phyloP scores from a whole-genome alignment of 495 filamentous ascomycete genomes.

The Neurospora africana region DNA sequence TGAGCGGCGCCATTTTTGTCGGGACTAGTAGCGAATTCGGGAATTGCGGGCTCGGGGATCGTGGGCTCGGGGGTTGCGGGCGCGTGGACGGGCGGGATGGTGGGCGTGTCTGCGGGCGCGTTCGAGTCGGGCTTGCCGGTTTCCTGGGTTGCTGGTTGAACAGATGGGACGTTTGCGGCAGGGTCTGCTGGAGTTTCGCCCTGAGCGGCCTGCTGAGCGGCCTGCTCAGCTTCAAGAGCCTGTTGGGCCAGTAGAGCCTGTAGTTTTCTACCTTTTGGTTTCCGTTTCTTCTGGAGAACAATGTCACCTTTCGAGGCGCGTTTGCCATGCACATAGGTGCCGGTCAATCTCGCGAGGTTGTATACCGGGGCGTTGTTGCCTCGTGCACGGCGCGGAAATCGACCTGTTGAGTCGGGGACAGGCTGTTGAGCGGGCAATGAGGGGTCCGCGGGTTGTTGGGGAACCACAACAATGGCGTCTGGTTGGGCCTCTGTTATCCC shows the following conservation, averaged over 20 bases:
- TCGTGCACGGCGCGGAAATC: conserved; percentile 33
- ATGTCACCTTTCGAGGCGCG: conserved; percentile 30
- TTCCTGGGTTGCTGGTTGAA: not conserved
- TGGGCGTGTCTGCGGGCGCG: not conserved
- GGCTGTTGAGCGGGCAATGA: not conserved
- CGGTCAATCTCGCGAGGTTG: conserved; percentile 42
- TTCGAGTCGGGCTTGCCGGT: not conserved
- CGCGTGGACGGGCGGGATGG: not conserved
- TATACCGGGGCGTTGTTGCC: conserved; percentile 40
- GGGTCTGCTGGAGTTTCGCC: not conserved
- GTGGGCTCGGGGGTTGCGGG: not conserved
- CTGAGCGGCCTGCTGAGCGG: not conserved
- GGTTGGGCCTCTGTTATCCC: conserved; percentile 14
- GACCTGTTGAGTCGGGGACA: conserved; percentile 11
- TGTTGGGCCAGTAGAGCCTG: not conserved
- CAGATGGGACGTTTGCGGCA: not conserved
- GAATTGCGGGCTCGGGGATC: not conserved
- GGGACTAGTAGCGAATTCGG: not conserved
- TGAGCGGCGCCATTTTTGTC: conserved; percentile 11
- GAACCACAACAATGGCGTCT: conserved; percentile 29
- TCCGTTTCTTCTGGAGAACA: conserved; percentile 23
- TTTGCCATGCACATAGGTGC: conserved; percentile 35
- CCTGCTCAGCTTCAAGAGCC: not conserved
- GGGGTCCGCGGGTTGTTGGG: conserved; percentile 3
- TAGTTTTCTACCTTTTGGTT: not conserved